Evolutionary conservation across 257 asterid genomes (phyloP).

Genomic region (Solanum clarkiae): DNA sequence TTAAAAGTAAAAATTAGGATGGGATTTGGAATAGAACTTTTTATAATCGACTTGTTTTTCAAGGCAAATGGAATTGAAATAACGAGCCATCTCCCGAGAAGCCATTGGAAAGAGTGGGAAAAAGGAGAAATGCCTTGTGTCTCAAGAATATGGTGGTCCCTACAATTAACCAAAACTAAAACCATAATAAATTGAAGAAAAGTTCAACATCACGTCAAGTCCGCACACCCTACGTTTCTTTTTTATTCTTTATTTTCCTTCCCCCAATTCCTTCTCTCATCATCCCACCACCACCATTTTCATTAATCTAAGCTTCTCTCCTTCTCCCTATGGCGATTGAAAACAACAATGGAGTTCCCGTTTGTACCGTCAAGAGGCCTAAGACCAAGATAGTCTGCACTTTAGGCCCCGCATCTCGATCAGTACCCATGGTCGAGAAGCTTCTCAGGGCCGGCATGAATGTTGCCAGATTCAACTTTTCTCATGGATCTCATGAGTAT

Average conservation of each 20-base stretch:
- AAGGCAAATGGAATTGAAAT: too few relatives aligned
- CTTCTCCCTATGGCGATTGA: background rate
- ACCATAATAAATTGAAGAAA: background rate
- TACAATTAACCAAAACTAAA: background rate
- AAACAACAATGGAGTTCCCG: background rate
- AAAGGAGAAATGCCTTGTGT: background rate
- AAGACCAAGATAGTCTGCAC: constrained; percentile 75
- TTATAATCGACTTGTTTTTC: too few relatives aligned
- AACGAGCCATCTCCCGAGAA: background rate
- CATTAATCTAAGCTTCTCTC: background rate
- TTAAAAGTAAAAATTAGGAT: too few relatives aligned
- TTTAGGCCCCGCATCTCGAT: constrained; percentile 65
- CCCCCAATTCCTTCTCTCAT: background rate
- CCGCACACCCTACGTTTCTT: background rate
- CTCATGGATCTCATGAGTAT: constrained; percentile 63
- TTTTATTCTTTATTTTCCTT: background rate
- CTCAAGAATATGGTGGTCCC: background rate
- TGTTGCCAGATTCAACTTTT: constrained; percentile 68
- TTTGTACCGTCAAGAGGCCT: constrained; percentile 18
- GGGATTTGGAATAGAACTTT: too few relatives aligned
- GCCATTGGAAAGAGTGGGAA: background rate
- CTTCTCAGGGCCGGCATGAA: constrained; percentile 65
- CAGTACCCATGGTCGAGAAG: constrained; percentile 59
- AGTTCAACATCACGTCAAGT: background rate
- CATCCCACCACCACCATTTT: background rate